Conservation (phyloP, 1,284 basidiomycete species). For the Cutaneotrichosporon curvatum region DNA sequence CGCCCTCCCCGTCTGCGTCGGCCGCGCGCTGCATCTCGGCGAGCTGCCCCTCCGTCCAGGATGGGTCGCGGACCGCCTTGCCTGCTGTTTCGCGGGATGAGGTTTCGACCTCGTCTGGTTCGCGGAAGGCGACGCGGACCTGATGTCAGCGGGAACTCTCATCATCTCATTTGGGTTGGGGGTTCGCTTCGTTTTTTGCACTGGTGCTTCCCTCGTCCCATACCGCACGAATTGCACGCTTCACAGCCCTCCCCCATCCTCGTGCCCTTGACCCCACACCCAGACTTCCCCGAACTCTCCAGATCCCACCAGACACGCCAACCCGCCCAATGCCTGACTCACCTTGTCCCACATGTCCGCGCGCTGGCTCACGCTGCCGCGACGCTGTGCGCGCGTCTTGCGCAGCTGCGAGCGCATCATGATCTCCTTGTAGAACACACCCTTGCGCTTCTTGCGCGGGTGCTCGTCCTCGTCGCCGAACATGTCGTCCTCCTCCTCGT, state of each 20-base stretch:
- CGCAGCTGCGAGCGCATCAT: slow-evolving; percentile 76
- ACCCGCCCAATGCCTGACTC: too few species aligned
- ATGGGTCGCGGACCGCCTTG: slow-evolving; percentile 24
- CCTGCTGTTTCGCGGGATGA: slow-evolving; percentile 9
- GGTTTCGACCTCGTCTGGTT: slow-evolving; percentile 21
- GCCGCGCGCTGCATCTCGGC: neutral
- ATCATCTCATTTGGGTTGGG: too few species aligned
- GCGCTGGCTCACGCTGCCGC: slow-evolving; percentile 17
- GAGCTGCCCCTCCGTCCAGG: slow-evolving; percentile 28
- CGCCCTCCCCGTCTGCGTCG: too few species aligned
- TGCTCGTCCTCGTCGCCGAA: slow-evolving; percentile 16
- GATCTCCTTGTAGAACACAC: slow-evolving; percentile 80
- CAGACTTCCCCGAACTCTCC: too few species aligned
- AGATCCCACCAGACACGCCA: too few species aligned
- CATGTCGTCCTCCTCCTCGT: slow-evolving; percentile 14
- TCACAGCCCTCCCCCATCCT: too few species aligned
- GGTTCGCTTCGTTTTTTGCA: too few species aligned
- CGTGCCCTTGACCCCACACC: too few species aligned
- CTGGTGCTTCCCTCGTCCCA: too few species aligned
- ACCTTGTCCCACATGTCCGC: slow-evolving; percentile 32
- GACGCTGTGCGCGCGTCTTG: slow-evolving; percentile 56
- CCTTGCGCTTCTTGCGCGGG: slow-evolving; percentile 49
- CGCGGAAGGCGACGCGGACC: slow-evolving; percentile 27
- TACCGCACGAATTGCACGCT: too few species aligned
- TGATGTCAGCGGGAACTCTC: too few species aligned